Conservation (phyloP, 2,329 filamentous ascomycete genomes). For the Calonectria ilicicola region DNA sequence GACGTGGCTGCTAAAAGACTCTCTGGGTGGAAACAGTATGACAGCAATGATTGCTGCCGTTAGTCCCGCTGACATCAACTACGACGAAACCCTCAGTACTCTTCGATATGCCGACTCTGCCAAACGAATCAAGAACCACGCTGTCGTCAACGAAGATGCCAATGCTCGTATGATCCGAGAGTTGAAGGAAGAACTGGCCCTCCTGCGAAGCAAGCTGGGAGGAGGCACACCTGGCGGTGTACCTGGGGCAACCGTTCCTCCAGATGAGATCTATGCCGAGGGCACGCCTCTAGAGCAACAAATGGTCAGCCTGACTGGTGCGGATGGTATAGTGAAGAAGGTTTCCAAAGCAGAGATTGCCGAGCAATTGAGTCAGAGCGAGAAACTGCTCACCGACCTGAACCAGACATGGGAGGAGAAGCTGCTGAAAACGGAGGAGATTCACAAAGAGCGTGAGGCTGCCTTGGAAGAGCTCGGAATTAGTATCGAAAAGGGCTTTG, state of each 20-base stretch:
- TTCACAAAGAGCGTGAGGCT: conserved; percentile 96
- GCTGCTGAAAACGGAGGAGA: conserved; percentile 91
- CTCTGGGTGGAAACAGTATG: conserved; percentile 97
- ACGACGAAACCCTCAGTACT: conserved; percentile 96
- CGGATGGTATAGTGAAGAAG: conserved; percentile 90
- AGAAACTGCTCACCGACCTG: conserved; percentile 94
- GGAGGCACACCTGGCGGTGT: conserved; percentile 61
- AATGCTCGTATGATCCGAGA: conserved; percentile 99
- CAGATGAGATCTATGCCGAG: conserved; percentile 89
- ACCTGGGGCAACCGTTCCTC: conserved; percentile 63
- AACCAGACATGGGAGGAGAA: conserved; percentile 99
- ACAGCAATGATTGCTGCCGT: conserved; percentile 99
- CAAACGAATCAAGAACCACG: conserved; percentile 99
- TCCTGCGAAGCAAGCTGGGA: conserved; percentile 87
- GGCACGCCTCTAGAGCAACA: conserved; percentile 95
- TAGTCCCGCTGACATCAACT: conserved; percentile 98
- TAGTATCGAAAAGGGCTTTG: conserved; percentile 98
- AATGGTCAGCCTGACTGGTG: conserved; percentile 90
- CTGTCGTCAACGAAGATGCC: conserved; percentile 98
- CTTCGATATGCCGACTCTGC: conserved; percentile 96
- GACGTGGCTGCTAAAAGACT: conserved; percentile 97
- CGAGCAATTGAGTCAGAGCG: conserved; percentile 94
- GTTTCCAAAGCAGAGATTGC: conserved; percentile 99
- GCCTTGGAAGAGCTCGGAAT: conserved; percentile 97
- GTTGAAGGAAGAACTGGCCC: conserved; percentile 91